Base-by-base conservation (phyloP, 2,329 filamentous ascomycete species). In the Trichoderma hamatum region DNA sequence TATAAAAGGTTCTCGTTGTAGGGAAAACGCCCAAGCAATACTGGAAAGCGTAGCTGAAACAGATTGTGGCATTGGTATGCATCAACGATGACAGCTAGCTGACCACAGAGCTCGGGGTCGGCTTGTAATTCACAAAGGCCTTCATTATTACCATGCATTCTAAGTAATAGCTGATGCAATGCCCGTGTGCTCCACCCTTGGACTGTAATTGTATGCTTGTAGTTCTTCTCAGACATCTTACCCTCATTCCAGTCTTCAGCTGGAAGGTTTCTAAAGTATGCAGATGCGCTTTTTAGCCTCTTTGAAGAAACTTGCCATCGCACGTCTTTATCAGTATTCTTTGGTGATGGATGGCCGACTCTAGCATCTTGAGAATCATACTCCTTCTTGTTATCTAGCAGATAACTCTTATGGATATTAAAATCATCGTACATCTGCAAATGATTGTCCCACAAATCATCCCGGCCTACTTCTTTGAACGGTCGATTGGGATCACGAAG, bases 21-120 rank as follows among this genome's bases (percentile, higher is more conserved):
- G 19, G 39, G 39, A 43, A n/a, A 43, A 3, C 39, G 39, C 39
- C 39, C 39, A 43, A 7, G 6, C 19, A 43, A 16, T 43, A n/a
- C 19, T 7, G 39, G 39, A n/a, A 43, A 43, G 39, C 39, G 5
- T 11, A 62, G 46, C 60, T 39, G 58, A 1, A 83, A 78, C 0
- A 79, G 78, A 54, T 84, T 81, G 13, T 77, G 71, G 71, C 82
- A 81, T 63, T 78, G 74, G 71, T 82, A 83, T 32, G 79, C 79
- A 68, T 84, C 80, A 6, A 82, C 79, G 13, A 85, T 72, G 4
- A 81, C 75, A 10, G 82, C 81, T 3, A 85, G 75, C 59, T 82
- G 80, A 19, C 78, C 79, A 13, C 86, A 76, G 9, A 76, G 74
- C 11, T 83, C 78, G 4, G 84, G 72, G 36, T 72, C 75, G 1